Conservation (phyloP, 345 rosid genomes). For the Psidium friedrichsthalianum region DNA sequence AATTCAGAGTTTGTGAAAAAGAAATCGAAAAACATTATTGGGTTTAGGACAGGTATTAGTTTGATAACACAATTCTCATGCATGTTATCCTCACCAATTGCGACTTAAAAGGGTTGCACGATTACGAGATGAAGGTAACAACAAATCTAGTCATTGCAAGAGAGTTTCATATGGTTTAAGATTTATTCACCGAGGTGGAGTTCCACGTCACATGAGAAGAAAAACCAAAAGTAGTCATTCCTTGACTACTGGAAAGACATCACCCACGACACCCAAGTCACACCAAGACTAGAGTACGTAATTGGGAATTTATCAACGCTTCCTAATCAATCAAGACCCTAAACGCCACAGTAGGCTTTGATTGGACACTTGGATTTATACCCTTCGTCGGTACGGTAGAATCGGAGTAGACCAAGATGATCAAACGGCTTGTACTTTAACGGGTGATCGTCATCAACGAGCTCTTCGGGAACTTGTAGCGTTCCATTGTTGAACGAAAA, state of each 20-base stretch:
- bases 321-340: neutral
- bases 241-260: neutral
- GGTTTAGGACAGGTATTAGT: neutral
- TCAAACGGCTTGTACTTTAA: constrained; percentile 33
- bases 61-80: neutral
- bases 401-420: constrained; percentile 28
- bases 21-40: neutral
- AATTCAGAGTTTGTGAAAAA: neutral
- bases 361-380: constrained; percentile 30
- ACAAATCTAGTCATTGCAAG: neutral
- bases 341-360: constrained; percentile 37
- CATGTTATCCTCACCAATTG: neutral
- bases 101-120: neutral
- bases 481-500: constrained; percentile 31
- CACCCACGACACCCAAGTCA: neutral
- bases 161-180: neutral
- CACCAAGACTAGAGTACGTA: neutral
- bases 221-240: neutral
- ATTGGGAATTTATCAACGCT: neutral
- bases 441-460: constrained; percentile 39
- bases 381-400: constrained; percentile 27
- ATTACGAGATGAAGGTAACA: neutral
- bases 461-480: constrained; percentile 24
- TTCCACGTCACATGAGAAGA: neutral
- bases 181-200: neutral